phyloP scores from a whole-genome alignment of 2,329 filamentous ascomycete genomes.

The Cercospora canescens region DNA sequence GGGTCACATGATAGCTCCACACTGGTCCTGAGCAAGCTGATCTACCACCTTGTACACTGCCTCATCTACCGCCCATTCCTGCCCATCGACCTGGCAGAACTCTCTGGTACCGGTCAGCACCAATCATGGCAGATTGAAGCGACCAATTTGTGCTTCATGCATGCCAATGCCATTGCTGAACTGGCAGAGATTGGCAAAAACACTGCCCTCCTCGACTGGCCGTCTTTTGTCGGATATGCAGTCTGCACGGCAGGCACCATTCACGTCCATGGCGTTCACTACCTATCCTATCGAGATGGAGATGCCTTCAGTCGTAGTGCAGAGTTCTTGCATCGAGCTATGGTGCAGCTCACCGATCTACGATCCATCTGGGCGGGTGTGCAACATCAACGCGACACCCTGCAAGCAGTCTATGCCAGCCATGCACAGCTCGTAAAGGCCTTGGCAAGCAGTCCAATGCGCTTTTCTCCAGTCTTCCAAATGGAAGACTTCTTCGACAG shows the following conservation, averaged over 20 bases:
- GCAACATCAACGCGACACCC: conserved; percentile 75
- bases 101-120: conserved; percentile 77
- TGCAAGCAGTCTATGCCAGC: conserved; percentile 76
- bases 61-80: conserved; percentile 85
- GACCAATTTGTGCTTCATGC: conserved; percentile 81
- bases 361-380: conserved; percentile 75
- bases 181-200: conserved; percentile 77
- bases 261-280: conserved; percentile 82
- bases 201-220: conserved; percentile 76
- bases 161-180: conserved; percentile 85
- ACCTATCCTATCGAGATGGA: conserved; percentile 61
- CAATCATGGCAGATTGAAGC: conserved; percentile 93
- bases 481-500: conserved; percentile 86
- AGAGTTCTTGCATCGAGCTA: conserved; percentile 74
- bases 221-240: conserved; percentile 82
- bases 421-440: conserved; percentile 78
- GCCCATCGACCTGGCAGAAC: conserved; percentile 78
- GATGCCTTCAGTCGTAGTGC: conserved; percentile 64
- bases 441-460: conserved; percentile 65
- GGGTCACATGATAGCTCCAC: conserved; percentile 76
- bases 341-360: conserved; percentile 76
- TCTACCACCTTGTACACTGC: conserved; percentile 85
- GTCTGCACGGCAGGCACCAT: conserved; percentile 85
- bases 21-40: conserved; percentile 78
- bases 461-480: conserved; percentile 78